phyloP scores from a whole-genome alignment of 257 asterid genomes.

The Forsythia viridissima region DNA sequence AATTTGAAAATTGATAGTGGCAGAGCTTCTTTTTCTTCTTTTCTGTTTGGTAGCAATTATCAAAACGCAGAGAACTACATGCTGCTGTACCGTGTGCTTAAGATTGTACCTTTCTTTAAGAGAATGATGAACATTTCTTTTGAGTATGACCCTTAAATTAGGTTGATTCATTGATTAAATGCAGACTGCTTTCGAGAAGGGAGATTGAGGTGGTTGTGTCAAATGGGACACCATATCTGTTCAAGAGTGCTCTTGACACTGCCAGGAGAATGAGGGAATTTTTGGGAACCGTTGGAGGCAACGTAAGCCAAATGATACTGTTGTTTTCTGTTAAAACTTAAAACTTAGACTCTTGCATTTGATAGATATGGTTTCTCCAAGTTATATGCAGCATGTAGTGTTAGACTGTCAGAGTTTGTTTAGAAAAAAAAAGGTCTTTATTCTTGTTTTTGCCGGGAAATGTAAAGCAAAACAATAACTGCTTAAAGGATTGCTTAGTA shows the following conservation, averaged over 20 bases:
- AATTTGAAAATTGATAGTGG: neutral
- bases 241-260: slow-evolving; percentile 76
- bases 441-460: neutral
- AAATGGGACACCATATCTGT: slow-evolving; percentile 89
- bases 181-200: slow-evolving; percentile 71
- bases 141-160: slow-evolving; percentile 1
- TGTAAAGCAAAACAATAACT: neutral
- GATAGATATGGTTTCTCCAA: slow-evolving; percentile 7
- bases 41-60: neutral
- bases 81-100: neutral
- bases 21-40: neutral
- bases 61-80: neutral
- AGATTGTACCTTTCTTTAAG: neutral
- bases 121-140: neutral
- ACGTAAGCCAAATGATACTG: slow-evolving; percentile 41
- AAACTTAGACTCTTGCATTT: slow-evolving; percentile 9
- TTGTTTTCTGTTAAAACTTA: neutral
- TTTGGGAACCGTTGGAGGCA: slow-evolving; percentile 60
- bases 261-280: slow-evolving; percentile 75
- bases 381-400: neutral
- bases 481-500: neutral
- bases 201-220: slow-evolving; percentile 71
- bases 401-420: neutral
- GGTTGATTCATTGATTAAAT: slow-evolving; percentile 16
- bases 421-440: neutral